phyloP scores from a whole-genome alignment of 148 eudicot genomes.

The Camellia sinensis region DNA sequence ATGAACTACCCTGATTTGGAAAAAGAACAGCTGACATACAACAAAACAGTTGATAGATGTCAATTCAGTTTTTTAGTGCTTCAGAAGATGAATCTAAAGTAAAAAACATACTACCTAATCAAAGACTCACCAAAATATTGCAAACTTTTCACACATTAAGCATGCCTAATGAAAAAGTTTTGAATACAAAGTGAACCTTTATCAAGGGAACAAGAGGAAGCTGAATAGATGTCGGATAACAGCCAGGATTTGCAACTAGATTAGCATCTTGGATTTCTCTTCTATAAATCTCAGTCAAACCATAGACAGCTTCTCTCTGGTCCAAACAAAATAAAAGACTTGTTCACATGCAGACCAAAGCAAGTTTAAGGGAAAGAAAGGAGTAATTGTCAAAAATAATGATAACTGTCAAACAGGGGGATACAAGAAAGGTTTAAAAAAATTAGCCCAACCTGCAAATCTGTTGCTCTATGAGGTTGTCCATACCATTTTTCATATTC shows the following conservation, averaged over 20 bases:
- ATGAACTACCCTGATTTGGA: neutral
- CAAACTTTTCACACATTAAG: neutral
- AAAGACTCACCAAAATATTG: neutral
- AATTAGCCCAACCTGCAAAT: constrained; percentile 59
- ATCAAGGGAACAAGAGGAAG: constrained; percentile 89
- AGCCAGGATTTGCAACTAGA: constrained; percentile 95
- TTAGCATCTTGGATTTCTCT: constrained; percentile 60
- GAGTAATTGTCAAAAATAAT: neutral
- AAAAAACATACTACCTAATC: neutral
- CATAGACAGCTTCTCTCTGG: constrained; percentile 89
- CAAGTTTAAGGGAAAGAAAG: constrained; percentile 1
- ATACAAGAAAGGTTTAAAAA: neutral
- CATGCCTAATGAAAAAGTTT: neutral
- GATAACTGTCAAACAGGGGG: neutral
- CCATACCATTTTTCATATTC: constrained; percentile 97
- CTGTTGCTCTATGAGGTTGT: constrained; percentile 82
- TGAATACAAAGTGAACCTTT: constrained; percentile 40
- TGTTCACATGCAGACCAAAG: neutral
- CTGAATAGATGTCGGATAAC: constrained; percentile 89
- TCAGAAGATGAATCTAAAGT: neutral
- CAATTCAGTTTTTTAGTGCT: too few relatives aligned
- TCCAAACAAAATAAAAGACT: constrained; percentile 9
- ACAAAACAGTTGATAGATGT: neutral
- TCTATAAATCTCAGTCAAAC: constrained; percentile 79
- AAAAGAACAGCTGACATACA: neutral